Conservation (phyloP, 371 early-diverging fungal genomes). For the Blakeslea trispora region DNA sequence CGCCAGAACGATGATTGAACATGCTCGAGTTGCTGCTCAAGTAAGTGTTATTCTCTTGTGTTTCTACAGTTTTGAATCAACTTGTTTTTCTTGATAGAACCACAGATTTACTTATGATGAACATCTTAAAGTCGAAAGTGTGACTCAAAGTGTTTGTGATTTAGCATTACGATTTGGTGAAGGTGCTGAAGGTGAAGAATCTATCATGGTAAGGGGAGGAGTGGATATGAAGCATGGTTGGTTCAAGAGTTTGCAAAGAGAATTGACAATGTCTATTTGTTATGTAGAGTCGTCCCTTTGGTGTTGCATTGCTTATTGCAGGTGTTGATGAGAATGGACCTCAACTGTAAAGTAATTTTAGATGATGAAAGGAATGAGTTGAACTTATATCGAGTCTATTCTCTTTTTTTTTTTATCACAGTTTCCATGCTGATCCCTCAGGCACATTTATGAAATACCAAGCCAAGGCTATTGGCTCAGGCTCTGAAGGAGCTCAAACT, state of each 20-base stretch:
- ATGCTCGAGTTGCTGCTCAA: constrained; percentile 95
- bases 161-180: constrained; percentile 97
- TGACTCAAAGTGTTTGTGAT: constrained; percentile 97
- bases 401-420: no score
- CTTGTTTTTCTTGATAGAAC: constrained; percentile 58
- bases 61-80: neutral
- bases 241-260: no score
- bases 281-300: constrained; percentile 93
- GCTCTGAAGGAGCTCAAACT: constrained; percentile 98
- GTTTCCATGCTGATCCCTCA: constrained; percentile 95
- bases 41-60: constrained; percentile 54
- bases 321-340: constrained; percentile 98
- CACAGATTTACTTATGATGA: constrained; percentile 96
- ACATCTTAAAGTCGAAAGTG: constrained; percentile 91
- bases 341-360: constrained; percentile 87
- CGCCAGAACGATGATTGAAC: constrained; percentile 96
- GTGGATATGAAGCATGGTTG: neutral
- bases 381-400: neutral
- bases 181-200: constrained; percentile 93
- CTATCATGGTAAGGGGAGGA: constrained; percentile 82
- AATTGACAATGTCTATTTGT: constrained; percentile 1
- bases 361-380: neutral
- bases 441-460: constrained; percentile 93
- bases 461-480: constrained; percentile 98
- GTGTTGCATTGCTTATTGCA: constrained; percentile 97